Evolutionary conservation across 306 rosid species (phyloP), one percentile per base, ranked within the genome.

Genomic region (Ziziphus jujuba): DNA sequence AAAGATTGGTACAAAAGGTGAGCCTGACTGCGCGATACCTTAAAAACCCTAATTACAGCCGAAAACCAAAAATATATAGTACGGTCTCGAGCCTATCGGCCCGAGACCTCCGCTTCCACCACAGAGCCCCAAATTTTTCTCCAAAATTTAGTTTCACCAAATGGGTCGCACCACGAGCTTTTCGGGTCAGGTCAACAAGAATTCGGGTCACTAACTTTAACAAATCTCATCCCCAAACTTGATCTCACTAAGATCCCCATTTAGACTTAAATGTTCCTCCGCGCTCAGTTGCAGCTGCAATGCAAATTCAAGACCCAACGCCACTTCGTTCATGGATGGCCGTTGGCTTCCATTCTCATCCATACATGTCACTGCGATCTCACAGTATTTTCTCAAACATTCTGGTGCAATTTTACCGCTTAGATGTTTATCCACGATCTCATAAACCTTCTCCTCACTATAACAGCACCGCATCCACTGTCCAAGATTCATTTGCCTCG

Each of bases 381-480:
- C 74, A 2, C 35, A 9, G n/a, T 43, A 76, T 28, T 35, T 65
- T n/a, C n/a, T n/a, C n/a, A n/a, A n/a, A n/a, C n/a, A n/a, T n/a
- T n/a, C n/a, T n/a, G n/a, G n/a, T n/a, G 61, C 58, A 16, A 78
- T 59, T 59, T 71, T 16, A 7, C 65, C 77, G 16, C 17, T 67
- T 34, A 78, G 7, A 20, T 45, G 14, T 3, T 69, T 54, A 12
- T 78, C 79, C 0, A 78, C 63, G 35, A 74, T 67, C 17, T 31
- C 50, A 6, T 22, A 22, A 3, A 74, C 48, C 0, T 9, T 45
- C 7, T 59, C 72, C 0, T 71, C 31, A 1, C 15, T 24, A n/a
- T 78, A 34, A 12, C 77, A 68, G 6, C 45, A 49, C 19, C 24
- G 38, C 5, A 76, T 79, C 90, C 90, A 80, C 48, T 43, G 28